Evolutionary conservation across 306 rosid species (phyloP), one percentile per base, ranked within the genome.

Genomic region (Calophaca sinica): DNA sequence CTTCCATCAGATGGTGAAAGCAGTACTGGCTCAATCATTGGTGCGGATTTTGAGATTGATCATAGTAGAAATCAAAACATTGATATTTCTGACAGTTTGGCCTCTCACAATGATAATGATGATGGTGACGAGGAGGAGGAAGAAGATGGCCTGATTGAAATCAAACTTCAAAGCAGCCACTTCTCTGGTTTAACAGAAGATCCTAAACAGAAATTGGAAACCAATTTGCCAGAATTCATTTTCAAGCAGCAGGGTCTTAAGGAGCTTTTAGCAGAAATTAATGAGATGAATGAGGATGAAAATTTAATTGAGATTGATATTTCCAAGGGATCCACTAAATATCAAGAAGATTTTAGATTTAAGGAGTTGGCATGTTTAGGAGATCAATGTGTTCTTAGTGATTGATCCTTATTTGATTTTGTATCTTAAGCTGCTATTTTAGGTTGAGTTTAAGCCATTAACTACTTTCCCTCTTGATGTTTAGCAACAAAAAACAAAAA

Each of bases 261-360:
- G 85, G 96, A 86, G 72, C 80, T 86, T 7, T 69, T 90, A 6
- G 90, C 70, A 82, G 92, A 90, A 62, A 20, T 20, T 20, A 20
- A 20, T 20, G 26, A 20, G 26, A 82, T 86, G 76, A 88, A 82
- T 35, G 94, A 87, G 60, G 94, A 87, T 82, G 94, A 87, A 14
- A 89, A 80, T 68, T 76, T 89, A n/a, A 87, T 89, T 66, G 94
- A 89, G 80, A 89, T 89, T 80, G 94, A 89, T 78, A 82, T 89
- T 73, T 83, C 89, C 33, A 74, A 79, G 79, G 91, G 90, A 62
- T 87, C 81, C 53, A 76, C 78, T 26, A 78, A 83, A 63, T 65
- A 45, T 82, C 26, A 20, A 20, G 80, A 73, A 79, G 84, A 78
- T 79, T 80, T 73, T 72, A 81, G 81, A 64, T 81, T 67, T 73